These are phyloP conservation scores for Penicillium silybi DNA, from an alignment of 495 filamentous ascomycete species.

Conservation along the genomic window DNA sequence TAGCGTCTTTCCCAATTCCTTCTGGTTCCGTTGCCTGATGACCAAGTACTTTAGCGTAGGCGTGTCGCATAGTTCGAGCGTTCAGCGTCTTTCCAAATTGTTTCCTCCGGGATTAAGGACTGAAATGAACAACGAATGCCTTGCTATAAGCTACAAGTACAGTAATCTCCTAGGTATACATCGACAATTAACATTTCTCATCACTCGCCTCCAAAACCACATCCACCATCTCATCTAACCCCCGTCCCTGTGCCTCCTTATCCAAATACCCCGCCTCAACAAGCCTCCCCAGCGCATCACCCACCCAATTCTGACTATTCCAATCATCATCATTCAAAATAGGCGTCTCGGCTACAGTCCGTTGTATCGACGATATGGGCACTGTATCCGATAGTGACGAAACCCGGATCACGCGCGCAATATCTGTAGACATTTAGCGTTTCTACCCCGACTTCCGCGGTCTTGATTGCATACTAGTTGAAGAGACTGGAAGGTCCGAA, in stretches of 20 bases:
- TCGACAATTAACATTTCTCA: conserved; percentile 10
- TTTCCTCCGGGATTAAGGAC: background rate
- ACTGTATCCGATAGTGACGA: conserved; percentile 2
- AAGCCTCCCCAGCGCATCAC: conserved; percentile 18
- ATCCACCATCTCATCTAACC: conserved; percentile 25
- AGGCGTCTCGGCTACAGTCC: conserved; percentile 4
- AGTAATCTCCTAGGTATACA: background rate
- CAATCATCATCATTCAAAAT: conserved; percentile 16
- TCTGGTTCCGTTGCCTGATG: background rate
- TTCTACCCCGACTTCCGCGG: too few relatives aligned
- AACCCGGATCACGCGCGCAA: conserved; percentile 10
- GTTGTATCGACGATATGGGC: background rate
- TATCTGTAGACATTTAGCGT: conserved; percentile 1
- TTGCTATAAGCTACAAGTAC: background rate
- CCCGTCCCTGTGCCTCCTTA: background rate
- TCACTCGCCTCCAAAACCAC: conserved; percentile 21
- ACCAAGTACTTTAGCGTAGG: conserved; percentile 23
- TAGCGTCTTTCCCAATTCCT: conserved; percentile 1
- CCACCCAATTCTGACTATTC: conserved; percentile 30
- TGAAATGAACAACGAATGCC: background rate
- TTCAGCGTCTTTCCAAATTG: conserved; percentile 12
- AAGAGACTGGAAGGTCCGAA: conserved; percentile 3
- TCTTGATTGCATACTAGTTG: conserved; percentile 4
- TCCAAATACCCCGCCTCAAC: conserved; percentile 16
- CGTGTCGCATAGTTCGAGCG: conserved; percentile 33